phyloP scores from a whole-genome alignment of 1,284 basidiomycete species.

The Microbotryum lychnidis-dioicae region DNA sequence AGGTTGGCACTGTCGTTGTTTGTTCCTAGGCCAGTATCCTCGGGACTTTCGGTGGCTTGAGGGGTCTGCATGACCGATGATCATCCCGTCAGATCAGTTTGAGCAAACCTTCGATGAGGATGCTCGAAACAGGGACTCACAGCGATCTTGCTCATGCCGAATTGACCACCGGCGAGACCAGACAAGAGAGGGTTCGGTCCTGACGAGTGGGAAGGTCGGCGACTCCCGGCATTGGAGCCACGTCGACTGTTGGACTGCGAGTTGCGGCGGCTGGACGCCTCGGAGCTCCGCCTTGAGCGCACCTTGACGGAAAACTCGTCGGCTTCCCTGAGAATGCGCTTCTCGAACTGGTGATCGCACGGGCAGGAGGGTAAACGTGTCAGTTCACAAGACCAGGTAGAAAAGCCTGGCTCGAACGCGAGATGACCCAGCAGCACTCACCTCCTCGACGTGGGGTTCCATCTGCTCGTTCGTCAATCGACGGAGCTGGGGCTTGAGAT shows the following conservation, averaged over 20 bases:
- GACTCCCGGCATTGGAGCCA: slow-evolving; percentile 7
- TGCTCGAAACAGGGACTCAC: not conserved
- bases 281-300: slow-evolving; percentile 22
- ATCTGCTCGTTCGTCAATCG: slow-evolving; percentile 49
- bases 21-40: not conserved
- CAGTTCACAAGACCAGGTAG: no score
- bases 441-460: slow-evolving; percentile 54
- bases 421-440: slow-evolving; percentile 10
- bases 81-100: not conserved
- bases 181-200: slow-evolving; percentile 26
- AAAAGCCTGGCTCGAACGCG: not conserved
- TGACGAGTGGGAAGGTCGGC: slow-evolving; percentile 13
- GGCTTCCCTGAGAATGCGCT: slow-evolving; percentile 61
- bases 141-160: slow-evolving; percentile 26
- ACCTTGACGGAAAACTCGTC: slow-evolving; percentile 51
- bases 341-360: slow-evolving; percentile 48
- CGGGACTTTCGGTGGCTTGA: not conserved
- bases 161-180: slow-evolving; percentile 26
- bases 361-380: not conserved
- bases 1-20: slow-evolving; percentile 6
- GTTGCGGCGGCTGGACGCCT: slow-evolving; percentile 19
- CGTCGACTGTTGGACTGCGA: slow-evolving; percentile 20
- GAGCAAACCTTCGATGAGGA: not conserved
- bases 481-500: slow-evolving; percentile 54
- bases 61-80: not conserved